phyloP scores from a whole-genome alignment of 495 filamentous ascomycete genomes.

The Tuber calosporum region DNA sequence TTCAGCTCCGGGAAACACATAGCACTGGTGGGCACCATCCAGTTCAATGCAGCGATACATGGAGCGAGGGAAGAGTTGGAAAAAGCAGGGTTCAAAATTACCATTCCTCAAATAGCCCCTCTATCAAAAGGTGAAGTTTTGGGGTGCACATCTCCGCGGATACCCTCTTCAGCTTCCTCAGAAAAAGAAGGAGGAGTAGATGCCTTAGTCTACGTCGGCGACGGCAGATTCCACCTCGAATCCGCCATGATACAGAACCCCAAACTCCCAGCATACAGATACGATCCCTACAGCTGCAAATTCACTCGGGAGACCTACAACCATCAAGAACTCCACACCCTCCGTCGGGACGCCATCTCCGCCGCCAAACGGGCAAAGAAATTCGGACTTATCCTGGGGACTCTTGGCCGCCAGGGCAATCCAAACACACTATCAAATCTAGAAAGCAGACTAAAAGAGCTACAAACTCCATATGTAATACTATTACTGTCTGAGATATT shows the following conservation, averaged over 20 bases:
- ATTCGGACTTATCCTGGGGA: conserved; percentile 92
- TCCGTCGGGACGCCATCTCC: conserved; percentile 69
- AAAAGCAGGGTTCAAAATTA: conserved; percentile 67
- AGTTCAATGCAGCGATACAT: conserved; percentile 96
- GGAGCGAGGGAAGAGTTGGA: conserved; percentile 67
- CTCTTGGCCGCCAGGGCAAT: conserved; percentile 89
- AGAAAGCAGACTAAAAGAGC: conserved; percentile 60
- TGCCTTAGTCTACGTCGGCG: conserved; percentile 83
- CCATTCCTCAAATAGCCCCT: conserved; percentile 89
- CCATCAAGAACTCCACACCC: conserved; percentile 77
- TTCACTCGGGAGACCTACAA: conserved; percentile 84
- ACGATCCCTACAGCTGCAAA: conserved; percentile 90
- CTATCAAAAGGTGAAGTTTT: conserved; percentile 90
- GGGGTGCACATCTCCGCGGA: conserved; percentile 82
- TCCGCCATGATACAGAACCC: conserved; percentile 99
- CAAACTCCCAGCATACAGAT: conserved; percentile 78
- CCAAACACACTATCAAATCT: conserved; percentile 84
- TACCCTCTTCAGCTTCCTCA: conserved; percentile 47
- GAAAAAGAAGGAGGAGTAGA: conserved; percentile 49
- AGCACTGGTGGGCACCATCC: conserved; percentile 92
- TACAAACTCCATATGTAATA: conserved; percentile 70
- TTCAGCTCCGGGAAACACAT: conserved; percentile 76
- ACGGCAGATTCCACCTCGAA: conserved; percentile 95
- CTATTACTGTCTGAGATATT: conserved; percentile 89
- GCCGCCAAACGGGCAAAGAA: conserved; percentile 67